Percentiles rank a stretch among this genome's conserved stretches.
These are phyloP conservation scores for Populus ilicifolia DNA, from an alignment of 345 rosid species.

Conservation along the genomic window DNA sequence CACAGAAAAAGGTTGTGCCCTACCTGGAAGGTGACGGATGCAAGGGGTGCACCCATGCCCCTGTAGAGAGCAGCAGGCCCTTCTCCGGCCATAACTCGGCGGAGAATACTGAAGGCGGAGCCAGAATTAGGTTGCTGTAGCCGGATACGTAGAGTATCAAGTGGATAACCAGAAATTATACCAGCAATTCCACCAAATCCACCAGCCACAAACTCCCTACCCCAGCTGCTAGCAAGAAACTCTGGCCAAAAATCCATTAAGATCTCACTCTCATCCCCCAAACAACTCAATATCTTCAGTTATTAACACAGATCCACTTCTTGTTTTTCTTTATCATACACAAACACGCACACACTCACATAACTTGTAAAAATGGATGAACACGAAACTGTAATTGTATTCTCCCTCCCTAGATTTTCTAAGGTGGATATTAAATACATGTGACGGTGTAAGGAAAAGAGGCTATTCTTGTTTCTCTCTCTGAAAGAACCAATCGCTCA, in stretches of 20 bases:
- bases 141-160: conserved; percentile 74
- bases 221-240: conserved; percentile 81
- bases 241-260: conserved; percentile 93
- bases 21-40: conserved; percentile 94
- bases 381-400: background rate
- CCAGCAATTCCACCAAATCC: conserved; percentile 97
- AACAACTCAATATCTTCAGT: background rate
- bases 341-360: background rate
- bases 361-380: background rate
- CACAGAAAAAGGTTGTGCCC: background rate
- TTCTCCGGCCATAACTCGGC: conserved; percentile 48
- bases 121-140: conserved; percentile 75
- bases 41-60: conserved; percentile 92
- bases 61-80: conserved; percentile 74
- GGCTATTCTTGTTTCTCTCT: background rate
- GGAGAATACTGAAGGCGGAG: conserved; percentile 71
- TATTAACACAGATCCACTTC: background rate
- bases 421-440: background rate
- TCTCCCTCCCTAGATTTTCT: too few species aligned
- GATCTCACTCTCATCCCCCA: conserved; percentile 14
- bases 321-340: background rate
- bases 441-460: background rate
- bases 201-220: conserved; percentile 83
- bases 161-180: conserved; percentile 79
- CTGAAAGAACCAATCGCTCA: background rate